Evolutionary conservation across 2,329 filamentous ascomycete genomes (phyloP).

Genomic region (Sphaceloma murrayae): DNA sequence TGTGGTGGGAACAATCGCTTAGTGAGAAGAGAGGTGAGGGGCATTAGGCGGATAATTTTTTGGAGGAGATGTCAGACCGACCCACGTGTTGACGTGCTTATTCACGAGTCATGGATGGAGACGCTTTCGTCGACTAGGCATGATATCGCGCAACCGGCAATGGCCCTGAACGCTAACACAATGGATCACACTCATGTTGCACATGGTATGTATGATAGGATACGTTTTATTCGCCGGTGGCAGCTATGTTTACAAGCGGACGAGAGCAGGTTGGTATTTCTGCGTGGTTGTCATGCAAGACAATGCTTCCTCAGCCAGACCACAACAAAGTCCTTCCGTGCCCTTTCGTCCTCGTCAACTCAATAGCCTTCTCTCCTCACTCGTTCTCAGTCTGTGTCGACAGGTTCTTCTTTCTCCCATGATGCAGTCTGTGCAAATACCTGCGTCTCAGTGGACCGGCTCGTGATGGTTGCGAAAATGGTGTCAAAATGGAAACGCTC

Average conservation of each 20-base stretch:
- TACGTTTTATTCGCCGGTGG: conserved; percentile 13
- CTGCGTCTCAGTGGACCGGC: conserved; percentile 16
- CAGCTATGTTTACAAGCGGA: conserved; percentile 14
- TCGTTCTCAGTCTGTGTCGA: conserved; percentile 1
- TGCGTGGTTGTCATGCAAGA: no score
- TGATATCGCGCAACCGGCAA: no score
- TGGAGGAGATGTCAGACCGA: conserved; percentile 8
- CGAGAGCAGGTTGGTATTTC: no score
- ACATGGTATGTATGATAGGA: no score
- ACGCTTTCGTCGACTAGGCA: no score
- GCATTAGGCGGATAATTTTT: conserved; percentile 8
- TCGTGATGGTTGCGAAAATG: conserved; percentile 20
- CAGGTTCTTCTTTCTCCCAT: conserved; percentile 8
- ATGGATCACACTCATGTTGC: no score
- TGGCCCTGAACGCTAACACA: no score
- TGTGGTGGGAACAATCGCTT: conserved; percentile 6
- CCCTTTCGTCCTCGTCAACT: not conserved
- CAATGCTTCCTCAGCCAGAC: not conserved
- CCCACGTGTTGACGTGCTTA: conserved; percentile 14
- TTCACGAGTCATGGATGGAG: conserved; percentile 10
- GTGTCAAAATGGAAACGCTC: conserved; percentile 24
- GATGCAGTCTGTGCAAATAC: conserved; percentile 16
- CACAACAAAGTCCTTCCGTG: not conserved
- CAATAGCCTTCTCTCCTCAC: not conserved
- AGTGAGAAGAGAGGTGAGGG: conserved; percentile 1